Evolutionary conservation across 768 basidiomycete genomes (phyloP), one percentile per base, ranked within the genome.

Genomic region (Zangia roseola): DNA sequence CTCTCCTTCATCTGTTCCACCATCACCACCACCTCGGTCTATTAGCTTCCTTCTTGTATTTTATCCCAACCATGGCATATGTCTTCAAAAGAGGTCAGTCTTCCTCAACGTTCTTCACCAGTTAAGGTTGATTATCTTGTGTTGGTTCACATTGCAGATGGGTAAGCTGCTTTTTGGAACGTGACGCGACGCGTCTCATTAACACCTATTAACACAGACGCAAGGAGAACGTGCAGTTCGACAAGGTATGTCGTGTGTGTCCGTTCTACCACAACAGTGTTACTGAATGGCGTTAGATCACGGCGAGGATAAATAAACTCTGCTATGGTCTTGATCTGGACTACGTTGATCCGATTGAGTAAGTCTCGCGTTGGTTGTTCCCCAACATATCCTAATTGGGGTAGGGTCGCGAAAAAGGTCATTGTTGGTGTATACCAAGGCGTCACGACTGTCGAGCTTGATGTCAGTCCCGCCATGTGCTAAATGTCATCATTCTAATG

Each of bases 391-490:
- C 21, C 25, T 61, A 28, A 66, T 31, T 0, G 30, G 44, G 19
- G 8, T 53, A 94, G 91, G 61, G 83, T 94, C 20, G 82, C 91
- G 7, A 90, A 94, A 72, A 95, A 94, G 67, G 94, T 97, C 50
- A 88, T 94, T 36, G 80, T 83, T 21, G 94, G 94, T 55, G 91
- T 97, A 17, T 97, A 97, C 64, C 85, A 88, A 57, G 94, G 94
- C 19, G 94, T 98, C 21, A 99, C 95, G 1, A 99, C 97, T 5
- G 88, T 91, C 51, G 97, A 99, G 70, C 86, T 98, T 48, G 95
- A 99, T 71, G 93, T 94, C 59, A 58, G 89, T 74, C 17, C 17
- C 35, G 21, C 23, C 25, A 44, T 36, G 48, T 50, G 23, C 23
- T 8, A 20, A 23, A 30, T 38, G 33, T 3, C 10, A 12, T 6